These are phyloP conservation scores for Nicotiana obtusifolia DNA, from an alignment of 257 asterid species.

Conservation along the genomic window DNA sequence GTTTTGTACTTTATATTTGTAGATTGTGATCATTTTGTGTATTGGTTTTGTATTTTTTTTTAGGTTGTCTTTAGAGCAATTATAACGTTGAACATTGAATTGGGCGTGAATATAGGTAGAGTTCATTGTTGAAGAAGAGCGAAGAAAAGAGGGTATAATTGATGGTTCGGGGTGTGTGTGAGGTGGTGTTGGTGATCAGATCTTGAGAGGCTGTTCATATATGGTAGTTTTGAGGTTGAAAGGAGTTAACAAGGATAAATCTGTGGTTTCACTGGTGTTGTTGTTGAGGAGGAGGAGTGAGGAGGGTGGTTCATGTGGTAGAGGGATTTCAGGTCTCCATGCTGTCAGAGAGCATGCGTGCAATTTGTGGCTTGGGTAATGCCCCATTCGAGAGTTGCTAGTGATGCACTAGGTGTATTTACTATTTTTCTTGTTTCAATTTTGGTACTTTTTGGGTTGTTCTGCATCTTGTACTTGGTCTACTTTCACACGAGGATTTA, in stretches of 20 bases:
- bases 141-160: neutral
- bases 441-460: constrained; percentile 54
- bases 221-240: constrained; percentile 26
- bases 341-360: constrained; percentile 91
- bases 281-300: constrained; percentile 19
- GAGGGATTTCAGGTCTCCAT: constrained; percentile 42
- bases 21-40: constrained; percentile 7
- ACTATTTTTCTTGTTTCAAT: constrained; percentile 64
- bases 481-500: constrained; percentile 56
- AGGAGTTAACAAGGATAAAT: constrained; percentile 8
- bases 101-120: constrained; percentile 1
- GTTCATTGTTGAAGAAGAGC: constrained; percentile 3
- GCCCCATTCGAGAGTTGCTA: constrained; percentile 73
- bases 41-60: neutral
- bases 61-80: neutral
- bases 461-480: constrained; percentile 44
- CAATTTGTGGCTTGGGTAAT: constrained; percentile 71
- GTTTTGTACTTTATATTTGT: neutral
- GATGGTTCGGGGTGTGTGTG: neutral
- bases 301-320: neutral
- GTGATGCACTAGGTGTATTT: constrained; percentile 91
- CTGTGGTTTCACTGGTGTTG: neutral
- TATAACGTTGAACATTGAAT: neutral
- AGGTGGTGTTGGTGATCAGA: neutral
- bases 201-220: neutral